Evolutionary conservation across 257 asterid species (phyloP), one percentile per base, ranked within the genome.

Genomic region (Solanum etuberosum): DNA sequence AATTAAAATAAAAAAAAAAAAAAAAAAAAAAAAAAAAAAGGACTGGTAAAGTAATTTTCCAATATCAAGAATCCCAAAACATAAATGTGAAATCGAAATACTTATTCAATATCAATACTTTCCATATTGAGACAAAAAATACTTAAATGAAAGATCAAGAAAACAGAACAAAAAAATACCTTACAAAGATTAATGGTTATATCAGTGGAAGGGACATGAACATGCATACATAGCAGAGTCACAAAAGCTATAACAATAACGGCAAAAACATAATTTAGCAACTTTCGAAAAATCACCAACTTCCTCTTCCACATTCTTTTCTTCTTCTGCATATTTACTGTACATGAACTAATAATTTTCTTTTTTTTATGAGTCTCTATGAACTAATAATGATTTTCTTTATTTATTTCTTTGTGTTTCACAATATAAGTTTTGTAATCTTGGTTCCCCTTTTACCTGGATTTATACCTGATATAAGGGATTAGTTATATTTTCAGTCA

Each of bases 241-340:
- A 91, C 61, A 54, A 94, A 83, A 48, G 94, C 93, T 88, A 48
- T 15, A 48, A 48, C 20, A 15, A 93, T 92, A 42, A 86, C 48
- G 63, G 86, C 89, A 88, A 93, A 90, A 86, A 95, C 97, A 91
- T 91, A 93, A 21, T 91, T 90, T 29, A 96, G 88, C 91, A 94
- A 74, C 88, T 90, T 93, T 86, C 96, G 87, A 83, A 93, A 89
- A 59, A 93, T 84, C 91, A 87, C 85, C 89, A 94, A 91, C 48
- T 93, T 86, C 90, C 92, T 91, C 94, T 93, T 89, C 92, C 91
- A 90, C 91, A 8, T 8, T 34, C 90, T 92, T 93, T 92, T 94
- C 91, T 85, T 91, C 91, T 86, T 90, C 90, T 73, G 31, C 82
- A 73, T 67, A 6, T 11, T 11, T n/a, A 9, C 29, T 2, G 16